Percentiles rank a stretch among this genome's conserved stretches.
These are phyloP conservation scores for Termitomyces sp. DNA, from an alignment of 768 basidiomycete species.

Conservation along the genomic window DNA sequence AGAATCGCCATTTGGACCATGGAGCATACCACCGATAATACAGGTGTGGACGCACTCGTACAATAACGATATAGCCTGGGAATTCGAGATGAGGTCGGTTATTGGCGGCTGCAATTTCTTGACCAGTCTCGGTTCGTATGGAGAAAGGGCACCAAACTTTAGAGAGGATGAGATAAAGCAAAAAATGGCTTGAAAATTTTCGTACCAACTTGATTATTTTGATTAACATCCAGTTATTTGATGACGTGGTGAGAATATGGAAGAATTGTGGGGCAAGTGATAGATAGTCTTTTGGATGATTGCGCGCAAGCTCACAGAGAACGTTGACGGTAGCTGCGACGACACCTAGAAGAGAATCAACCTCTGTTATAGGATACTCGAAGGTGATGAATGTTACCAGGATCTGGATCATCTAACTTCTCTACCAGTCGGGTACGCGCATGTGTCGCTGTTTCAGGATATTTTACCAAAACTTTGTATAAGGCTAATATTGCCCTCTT, in stretches of 20 bases:
- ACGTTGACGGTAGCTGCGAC: slow-evolving; percentile 94
- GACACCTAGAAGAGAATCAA: slow-evolving; percentile 53
- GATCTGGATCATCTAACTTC: slow-evolving; percentile 75
- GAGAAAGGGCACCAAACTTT: slow-evolving; percentile 91
- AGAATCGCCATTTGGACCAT: slow-evolving; percentile 68
- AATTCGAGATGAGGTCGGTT: slow-evolving; percentile 92
- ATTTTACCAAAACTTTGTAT: slow-evolving; percentile 75
- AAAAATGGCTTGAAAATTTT: background rate
- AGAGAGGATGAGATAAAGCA: slow-evolving; percentile 2
- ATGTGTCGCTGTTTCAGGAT: slow-evolving; percentile 72
- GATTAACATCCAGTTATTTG: slow-evolving; percentile 99
- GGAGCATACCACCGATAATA: slow-evolving; percentile 95
- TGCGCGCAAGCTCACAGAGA: slow-evolving; percentile 85
- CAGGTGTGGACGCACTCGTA: slow-evolving; percentile 99
- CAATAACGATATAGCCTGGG: slow-evolving; percentile 89
- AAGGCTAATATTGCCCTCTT: slow-evolving; percentile 87
- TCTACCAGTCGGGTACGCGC: slow-evolving; percentile 72
- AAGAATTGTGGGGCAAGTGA: slow-evolving; percentile 90
- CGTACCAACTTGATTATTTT: slow-evolving; percentile 93
- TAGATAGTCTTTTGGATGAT: slow-evolving; percentile 77
- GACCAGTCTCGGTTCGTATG: slow-evolving; percentile 89
- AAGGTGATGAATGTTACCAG: slow-evolving; percentile 37
- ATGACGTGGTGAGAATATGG: slow-evolving; percentile 86
- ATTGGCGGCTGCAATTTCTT: slow-evolving; percentile 93
- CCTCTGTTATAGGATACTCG: background rate